These are phyloP conservation scores for Claviceps sp. DNA, from an alignment of 2,329 filamentous ascomycete genomes.

Conservation along the genomic window DNA sequence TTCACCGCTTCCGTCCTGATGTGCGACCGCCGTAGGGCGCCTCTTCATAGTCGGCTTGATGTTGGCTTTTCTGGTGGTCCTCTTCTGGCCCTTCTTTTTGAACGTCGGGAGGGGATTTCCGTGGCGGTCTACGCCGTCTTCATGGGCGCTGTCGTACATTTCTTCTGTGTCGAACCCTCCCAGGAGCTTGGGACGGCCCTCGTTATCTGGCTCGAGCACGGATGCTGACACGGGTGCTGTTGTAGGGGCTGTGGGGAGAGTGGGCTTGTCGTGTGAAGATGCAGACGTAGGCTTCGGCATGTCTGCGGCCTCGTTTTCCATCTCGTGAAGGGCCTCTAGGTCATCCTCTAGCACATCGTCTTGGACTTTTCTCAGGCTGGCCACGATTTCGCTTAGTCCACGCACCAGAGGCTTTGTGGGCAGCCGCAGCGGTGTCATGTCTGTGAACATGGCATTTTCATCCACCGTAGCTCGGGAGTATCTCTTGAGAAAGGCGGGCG, in stretches of 20 bases:
- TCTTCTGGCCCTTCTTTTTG: conserved; percentile 78
- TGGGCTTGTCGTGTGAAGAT: conserved; percentile 19
- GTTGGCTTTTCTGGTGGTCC: conserved; percentile 57
- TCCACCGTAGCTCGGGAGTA: conserved; percentile 36
- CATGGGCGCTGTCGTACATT: conserved; percentile 39
- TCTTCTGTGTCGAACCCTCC: conserved; percentile 53
- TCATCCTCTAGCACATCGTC: conserved; percentile 61
- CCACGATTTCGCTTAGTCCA: conserved; percentile 62
- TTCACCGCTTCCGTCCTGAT: conserved; percentile 15
- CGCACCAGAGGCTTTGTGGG: conserved; percentile 51
- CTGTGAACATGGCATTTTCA: conserved; percentile 40
- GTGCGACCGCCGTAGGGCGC: conserved; percentile 25
- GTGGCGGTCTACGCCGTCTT: conserved; percentile 39
- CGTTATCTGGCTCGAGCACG: conserved; percentile 25
- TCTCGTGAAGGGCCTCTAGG: conserved; percentile 57
- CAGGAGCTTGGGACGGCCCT: conserved; percentile 30
- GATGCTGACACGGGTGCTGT: not conserved
- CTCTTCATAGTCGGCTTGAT: conserved; percentile 42
- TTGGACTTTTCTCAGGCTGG: conserved; percentile 54
- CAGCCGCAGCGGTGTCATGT: conserved; percentile 35
- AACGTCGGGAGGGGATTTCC: conserved; percentile 49
- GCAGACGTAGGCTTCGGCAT: conserved; percentile 11
- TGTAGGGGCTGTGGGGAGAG: not conserved
- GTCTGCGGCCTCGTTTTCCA: conserved; percentile 39
- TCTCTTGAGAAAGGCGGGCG: conserved; percentile 55